A percentile compares a stretch with the other conserved stretches of the same genome.
phyloP scores from a whole-genome alignment of 2,329 filamentous ascomycete genomes.

The Cladosporium halotolerans region DNA sequence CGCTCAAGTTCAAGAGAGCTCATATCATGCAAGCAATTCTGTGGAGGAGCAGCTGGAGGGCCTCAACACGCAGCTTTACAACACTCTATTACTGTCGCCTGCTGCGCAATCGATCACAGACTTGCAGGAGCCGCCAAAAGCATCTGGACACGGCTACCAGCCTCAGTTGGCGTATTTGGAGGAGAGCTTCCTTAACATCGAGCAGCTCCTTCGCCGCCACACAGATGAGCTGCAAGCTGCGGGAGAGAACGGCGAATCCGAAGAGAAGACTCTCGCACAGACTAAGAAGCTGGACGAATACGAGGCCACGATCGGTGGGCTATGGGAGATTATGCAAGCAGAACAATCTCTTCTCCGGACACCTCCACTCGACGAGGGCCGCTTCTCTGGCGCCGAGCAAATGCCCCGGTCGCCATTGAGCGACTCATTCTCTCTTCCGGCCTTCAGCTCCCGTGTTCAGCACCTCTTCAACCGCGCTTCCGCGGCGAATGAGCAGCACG shows the following conservation, averaged over 20 bases:
- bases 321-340: constrained; percentile 48
- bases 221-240: constrained; percentile 23
- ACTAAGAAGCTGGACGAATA: constrained; percentile 48
- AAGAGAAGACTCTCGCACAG: constrained; percentile 18
- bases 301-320: constrained; percentile 45
- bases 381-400: constrained; percentile 22
- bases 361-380: constrained; percentile 11
- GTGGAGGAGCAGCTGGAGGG: constrained; percentile 28
- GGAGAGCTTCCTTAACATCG: constrained; percentile 44
- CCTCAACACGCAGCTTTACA: constrained; percentile 27
- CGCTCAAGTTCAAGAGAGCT: constrained; percentile 20
- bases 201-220: constrained; percentile 27
- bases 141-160: constrained; percentile 52
- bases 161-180: constrained; percentile 65
- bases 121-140: constrained; percentile 53
- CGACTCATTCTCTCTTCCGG: constrained; percentile 58
- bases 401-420: constrained; percentile 11
- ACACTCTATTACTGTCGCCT: constrained; percentile 34
- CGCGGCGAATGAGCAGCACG: constrained; percentile 77
- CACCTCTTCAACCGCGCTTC: constrained; percentile 72
- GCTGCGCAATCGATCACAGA: constrained; percentile 48
- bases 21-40: constrained; percentile 18
- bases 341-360: constrained; percentile 36
- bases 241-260: constrained; percentile 20
- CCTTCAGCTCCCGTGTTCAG: constrained; percentile 73